Evolutionary conservation across 1,139 yeast species (phyloP), one percentile per base, ranked within the genome.

Genomic region (Debaryomyces subglobosus): DNA sequence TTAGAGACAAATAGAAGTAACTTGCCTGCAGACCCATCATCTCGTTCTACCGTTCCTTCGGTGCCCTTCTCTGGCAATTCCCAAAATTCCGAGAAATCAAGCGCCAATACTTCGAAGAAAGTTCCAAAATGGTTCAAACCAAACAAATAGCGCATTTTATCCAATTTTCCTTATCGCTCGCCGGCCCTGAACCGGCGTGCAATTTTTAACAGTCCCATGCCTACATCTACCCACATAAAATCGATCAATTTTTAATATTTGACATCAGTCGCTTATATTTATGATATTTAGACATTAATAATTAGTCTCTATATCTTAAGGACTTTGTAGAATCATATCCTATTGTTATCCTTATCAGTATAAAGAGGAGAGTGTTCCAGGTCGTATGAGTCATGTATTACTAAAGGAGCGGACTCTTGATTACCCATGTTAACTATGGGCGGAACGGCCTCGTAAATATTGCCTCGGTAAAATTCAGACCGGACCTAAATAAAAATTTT

Each of bases 1-100:
- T 54, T 74, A 40, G 81, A 76, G 39, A 54, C 57, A 2, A 63
- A 63, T 39, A 61, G 79, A 50, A 61, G 63, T 2, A 56, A 61
- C 18, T 53, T 72, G 32, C 66, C 67, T n/a, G 60, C 52, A 30
- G 60, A 55, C 18, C 7, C 39, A 12, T 8, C 7, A 2, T 8
- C 38, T 15, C 39, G 15, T 20, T 20, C 39, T 9, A 8, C 43
- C 24, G 15, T 20, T n/a, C 20, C 38, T 25, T 27, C 49, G 20
- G 18, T 27, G 18, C 10, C 39, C 12, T 23, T 34, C 7, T 25
- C 45, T 32, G 35, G 48, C 12, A 6, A 10, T 1, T 8, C 21
- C 20, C 20, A 32, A 40, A 40, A 47, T 29, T 6, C 39, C n/a
- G 43, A 42, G 21, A 15, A 29, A 16, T n/a, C 38, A 35, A n/a